Evolutionary conservation across 345 rosid species (phyloP).

Genomic region (Clarkia xantiana): DNA sequence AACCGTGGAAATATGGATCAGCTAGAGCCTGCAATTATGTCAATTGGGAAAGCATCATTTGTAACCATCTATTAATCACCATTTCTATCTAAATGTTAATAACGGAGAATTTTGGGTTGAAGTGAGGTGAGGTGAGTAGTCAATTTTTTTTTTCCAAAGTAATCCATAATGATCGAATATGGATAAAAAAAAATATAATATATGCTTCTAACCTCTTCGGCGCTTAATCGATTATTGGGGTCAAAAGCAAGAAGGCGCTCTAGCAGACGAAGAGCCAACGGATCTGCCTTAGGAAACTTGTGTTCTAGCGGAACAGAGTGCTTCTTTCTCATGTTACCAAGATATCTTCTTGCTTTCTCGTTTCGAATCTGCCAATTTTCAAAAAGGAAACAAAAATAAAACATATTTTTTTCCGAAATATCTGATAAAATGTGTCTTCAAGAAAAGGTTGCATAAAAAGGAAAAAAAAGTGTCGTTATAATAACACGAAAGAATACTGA

Average conservation of each 20-base stretch:
- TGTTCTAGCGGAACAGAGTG: conserved; percentile 64
- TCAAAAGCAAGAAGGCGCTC: conserved; percentile 89
- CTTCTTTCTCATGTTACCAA: conserved; percentile 80
- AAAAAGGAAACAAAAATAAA: conserved; percentile 4
- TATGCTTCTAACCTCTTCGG: conserved; percentile 46
- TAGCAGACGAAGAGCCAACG: conserved; percentile 59
- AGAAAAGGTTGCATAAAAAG: no score
- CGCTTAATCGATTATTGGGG: conserved; percentile 88
- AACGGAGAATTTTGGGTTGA: background rate
- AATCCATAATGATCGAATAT: no score
- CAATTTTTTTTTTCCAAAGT: no score
- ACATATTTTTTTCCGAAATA: no score
- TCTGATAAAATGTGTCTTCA: no score
- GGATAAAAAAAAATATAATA: no score
- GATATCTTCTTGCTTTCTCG: conserved; percentile 96
- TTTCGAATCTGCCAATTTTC: conserved; percentile 58
- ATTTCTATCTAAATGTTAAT: background rate
- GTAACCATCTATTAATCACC: background rate
- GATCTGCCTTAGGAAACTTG: conserved; percentile 75
- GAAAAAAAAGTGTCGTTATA: no score
- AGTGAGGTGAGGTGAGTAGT: no score
- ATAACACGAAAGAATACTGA: conserved; percentile 12
- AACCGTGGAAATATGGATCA: conserved; percentile 76
- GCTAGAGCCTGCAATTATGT: conserved; percentile 57
- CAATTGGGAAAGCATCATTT: conserved; percentile 5